phyloP scores from a whole-genome alignment of 306 rosid genomes.

The Cicer judaicum region DNA sequence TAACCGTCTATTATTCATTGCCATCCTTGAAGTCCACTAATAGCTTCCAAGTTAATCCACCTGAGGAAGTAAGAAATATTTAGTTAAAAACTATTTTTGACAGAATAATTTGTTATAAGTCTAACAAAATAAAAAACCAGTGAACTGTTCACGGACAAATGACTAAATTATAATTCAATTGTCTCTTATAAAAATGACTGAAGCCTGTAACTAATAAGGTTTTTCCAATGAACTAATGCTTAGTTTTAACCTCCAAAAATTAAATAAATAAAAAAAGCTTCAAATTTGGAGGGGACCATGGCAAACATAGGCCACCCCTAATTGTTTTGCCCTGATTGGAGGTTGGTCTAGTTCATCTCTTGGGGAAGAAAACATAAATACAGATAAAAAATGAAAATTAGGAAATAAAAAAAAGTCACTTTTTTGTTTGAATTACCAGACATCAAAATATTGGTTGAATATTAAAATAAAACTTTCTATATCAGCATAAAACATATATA shows the following conservation, averaged over 20 bases:
- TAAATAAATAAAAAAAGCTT: background rate
- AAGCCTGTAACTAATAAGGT: background rate
- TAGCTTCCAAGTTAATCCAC: conserved; percentile 30
- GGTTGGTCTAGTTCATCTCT: too few species aligned
- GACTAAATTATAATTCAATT: too few species aligned
- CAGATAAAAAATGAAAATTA: too few species aligned
- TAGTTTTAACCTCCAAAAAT: background rate
- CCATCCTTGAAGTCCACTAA: conserved; percentile 41
- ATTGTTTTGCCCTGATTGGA: too few species aligned
- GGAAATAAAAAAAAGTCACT: background rate
- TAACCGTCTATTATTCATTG: conserved; percentile 51
- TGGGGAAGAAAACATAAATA: too few species aligned
- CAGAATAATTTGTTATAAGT: background rate
- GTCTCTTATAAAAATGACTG: too few species aligned
- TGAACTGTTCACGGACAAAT: background rate
- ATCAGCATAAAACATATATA: background rate
- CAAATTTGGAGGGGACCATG: too few species aligned
- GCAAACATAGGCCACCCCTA: too few species aligned
- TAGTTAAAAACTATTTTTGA: conserved; percentile 3
- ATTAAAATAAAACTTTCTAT: background rate
- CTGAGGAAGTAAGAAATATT: conserved; percentile 33
- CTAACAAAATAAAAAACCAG: conserved; percentile 18
- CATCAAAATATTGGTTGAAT: background rate
- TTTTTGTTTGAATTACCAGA: conserved; percentile 5
- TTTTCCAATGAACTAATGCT: conserved; percentile 20